A percentile compares a stretch with the other conserved stretches of the same genome.
Conservation (phyloP, 2,329 filamentous ascomycete species). For the Fusarium caatingaense region DNA sequence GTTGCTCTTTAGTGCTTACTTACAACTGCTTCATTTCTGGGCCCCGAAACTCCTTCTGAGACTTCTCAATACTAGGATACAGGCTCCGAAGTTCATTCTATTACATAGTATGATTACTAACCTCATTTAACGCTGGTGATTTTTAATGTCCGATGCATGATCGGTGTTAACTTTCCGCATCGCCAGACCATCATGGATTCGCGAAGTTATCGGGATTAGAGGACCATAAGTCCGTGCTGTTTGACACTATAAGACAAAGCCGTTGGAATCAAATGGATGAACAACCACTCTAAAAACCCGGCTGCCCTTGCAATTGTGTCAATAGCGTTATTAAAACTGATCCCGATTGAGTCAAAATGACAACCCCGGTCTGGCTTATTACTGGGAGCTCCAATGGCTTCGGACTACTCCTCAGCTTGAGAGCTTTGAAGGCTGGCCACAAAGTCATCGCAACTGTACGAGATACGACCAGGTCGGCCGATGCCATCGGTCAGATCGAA, state of each 20-base stretch:
- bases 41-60: not conserved
- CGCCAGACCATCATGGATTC: not conserved
- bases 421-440: constrained; percentile 36
- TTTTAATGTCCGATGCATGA: constrained; percentile 14
- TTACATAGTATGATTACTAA: not conserved
- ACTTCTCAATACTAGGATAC: not conserved
- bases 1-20: too few relatives aligned
- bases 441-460: constrained; percentile 38
- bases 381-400: constrained; percentile 43
- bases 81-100: not conserved
- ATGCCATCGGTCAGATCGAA: constrained; percentile 35
- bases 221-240: constrained; percentile 19
- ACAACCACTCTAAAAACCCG: accelerated
- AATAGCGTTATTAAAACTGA: not conserved
- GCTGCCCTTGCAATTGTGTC: not conserved
- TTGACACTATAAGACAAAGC: constrained; percentile 11
- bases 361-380: constrained; percentile 41
- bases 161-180: constrained; percentile 11
- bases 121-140: not conserved
- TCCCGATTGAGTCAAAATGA: constrained; percentile 22
- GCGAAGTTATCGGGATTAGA: constrained; percentile 15
- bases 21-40: too few relatives aligned
- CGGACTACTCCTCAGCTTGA: constrained; percentile 36
- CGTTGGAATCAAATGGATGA: too few relatives aligned
- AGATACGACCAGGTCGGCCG: constrained; percentile 22